Conservation (phyloP, 1,139 yeast genomes). For the Suhomyces coccinellae region DNA sequence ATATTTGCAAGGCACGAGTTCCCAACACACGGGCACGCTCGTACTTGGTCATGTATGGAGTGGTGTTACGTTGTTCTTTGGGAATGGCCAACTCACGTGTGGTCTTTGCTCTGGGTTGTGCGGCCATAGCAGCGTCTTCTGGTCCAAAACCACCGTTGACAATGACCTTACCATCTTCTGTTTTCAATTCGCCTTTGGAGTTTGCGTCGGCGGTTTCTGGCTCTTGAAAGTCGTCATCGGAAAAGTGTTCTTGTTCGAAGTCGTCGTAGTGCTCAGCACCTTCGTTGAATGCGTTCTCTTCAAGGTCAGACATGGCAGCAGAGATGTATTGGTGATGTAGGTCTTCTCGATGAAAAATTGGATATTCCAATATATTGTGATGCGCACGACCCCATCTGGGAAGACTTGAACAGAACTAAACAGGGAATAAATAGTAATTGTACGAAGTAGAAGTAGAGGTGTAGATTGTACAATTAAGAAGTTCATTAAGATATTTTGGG, state of each 20-base stretch:
- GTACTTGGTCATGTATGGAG: conserved; percentile 98
- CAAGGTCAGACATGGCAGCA: conserved; percentile 47
- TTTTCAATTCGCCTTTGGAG: conserved; percentile 47
- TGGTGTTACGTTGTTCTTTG: conserved; percentile 83
- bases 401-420: no score
- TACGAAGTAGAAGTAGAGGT: no score
- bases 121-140: conserved; percentile 41
- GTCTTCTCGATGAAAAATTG: conserved; percentile 8
- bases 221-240: conserved; percentile 59
- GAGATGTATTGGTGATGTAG: neutral
- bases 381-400: conserved; percentile 5
- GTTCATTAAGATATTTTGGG: no score
- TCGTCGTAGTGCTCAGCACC: conserved; percentile 80
- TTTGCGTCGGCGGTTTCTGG: conserved; percentile 38
- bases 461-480: no score
- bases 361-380: neutral
- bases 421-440: no score
- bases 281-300: conserved; percentile 66
- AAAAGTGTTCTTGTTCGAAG: conserved; percentile 74
- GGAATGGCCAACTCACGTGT: conserved; percentile 85
- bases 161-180: conserved; percentile 74
- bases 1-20: conserved; percentile 92
- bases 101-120: conserved; percentile 58
- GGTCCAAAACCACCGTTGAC: conserved; percentile 68
- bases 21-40: conserved; percentile 97